A percentile compares a stretch with the other conserved stretches of the same genome.
phyloP scores from a whole-genome alignment of 129 eudicot genomes.

The Artemisia argyi region DNA sequence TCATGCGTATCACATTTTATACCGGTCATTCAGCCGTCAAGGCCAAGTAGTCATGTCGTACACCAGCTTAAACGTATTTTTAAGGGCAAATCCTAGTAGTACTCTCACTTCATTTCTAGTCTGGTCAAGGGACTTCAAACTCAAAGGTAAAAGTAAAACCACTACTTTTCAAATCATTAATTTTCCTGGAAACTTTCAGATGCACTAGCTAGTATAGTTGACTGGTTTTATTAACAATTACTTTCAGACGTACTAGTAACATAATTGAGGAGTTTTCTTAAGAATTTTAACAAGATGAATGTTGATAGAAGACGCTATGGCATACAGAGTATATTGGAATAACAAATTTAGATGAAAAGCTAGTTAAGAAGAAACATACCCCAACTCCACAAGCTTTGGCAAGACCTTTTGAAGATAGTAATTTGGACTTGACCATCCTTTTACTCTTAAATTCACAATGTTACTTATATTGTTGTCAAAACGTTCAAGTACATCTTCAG shows the following conservation, averaged over 20 bases:
- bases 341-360: neutral
- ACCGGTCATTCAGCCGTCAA: neutral
- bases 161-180: neutral
- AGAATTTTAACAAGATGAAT: neutral
- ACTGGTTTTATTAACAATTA: too few species aligned
- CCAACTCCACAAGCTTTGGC: slow-evolving; percentile 80
- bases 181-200: too few species aligned
- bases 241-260: too few species aligned
- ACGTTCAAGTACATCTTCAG: slow-evolving; percentile 66
- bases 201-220: too few species aligned
- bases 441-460: slow-evolving; percentile 88
- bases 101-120: too few species aligned
- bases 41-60: neutral
- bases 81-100: too few species aligned
- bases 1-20: too few species aligned
- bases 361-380: slow-evolving; percentile 49
- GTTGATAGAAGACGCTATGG: neutral
- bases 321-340: neutral
- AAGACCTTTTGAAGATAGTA: slow-evolving; percentile 90
- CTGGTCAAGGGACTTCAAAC: too few species aligned
- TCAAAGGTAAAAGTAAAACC: too few species aligned
- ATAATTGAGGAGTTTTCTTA: neutral
- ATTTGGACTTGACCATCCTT: slow-evolving; percentile 96
- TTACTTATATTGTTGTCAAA: slow-evolving; percentile 91
- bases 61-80: neutral